phyloP scores from a whole-genome alignment of 331 rosid species.

The Malus hybrid region DNA sequence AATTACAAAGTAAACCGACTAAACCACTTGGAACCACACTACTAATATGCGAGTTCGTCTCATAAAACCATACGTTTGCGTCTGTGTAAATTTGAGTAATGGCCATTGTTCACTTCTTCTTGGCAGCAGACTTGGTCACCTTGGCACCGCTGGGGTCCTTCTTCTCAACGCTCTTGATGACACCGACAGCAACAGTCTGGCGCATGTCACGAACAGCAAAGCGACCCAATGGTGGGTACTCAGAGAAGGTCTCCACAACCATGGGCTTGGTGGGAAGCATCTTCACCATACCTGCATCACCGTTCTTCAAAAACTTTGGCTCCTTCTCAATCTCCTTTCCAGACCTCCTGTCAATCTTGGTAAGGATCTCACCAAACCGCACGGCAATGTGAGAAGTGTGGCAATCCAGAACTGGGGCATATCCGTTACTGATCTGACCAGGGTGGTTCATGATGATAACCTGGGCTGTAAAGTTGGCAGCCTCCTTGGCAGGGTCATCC shows the following conservation, averaged over 20 bases:
- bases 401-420: slow-evolving; percentile 43
- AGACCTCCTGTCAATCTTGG: slow-evolving; percentile 28
- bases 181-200: slow-evolving; percentile 68
- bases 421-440: slow-evolving; percentile 33
- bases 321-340: slow-evolving; percentile 32
- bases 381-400: slow-evolving; percentile 40
- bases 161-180: slow-evolving; percentile 64
- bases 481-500: slow-evolving; percentile 28
- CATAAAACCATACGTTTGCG: not conserved
- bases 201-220: slow-evolving; percentile 38
- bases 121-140: slow-evolving; percentile 63
- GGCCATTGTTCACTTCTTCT: slow-evolving; percentile 58
- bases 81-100: not conserved
- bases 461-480: slow-evolving; percentile 25
- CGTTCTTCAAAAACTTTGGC: slow-evolving; percentile 29
- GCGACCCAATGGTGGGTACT: slow-evolving; percentile 26
- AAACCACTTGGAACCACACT: not conserved
- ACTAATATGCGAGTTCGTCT: not conserved
- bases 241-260: slow-evolving; percentile 46
- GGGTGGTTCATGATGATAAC: slow-evolving; percentile 42
- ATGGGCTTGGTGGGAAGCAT: slow-evolving; percentile 51
- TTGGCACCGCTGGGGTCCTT: slow-evolving; percentile 64
- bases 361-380: slow-evolving; percentile 10
- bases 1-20: not conserved
- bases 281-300: slow-evolving; percentile 30